Evolutionary conservation across 164 flowering plant genomes (phyloP).

Genomic region (Vitis cinerea): DNA sequence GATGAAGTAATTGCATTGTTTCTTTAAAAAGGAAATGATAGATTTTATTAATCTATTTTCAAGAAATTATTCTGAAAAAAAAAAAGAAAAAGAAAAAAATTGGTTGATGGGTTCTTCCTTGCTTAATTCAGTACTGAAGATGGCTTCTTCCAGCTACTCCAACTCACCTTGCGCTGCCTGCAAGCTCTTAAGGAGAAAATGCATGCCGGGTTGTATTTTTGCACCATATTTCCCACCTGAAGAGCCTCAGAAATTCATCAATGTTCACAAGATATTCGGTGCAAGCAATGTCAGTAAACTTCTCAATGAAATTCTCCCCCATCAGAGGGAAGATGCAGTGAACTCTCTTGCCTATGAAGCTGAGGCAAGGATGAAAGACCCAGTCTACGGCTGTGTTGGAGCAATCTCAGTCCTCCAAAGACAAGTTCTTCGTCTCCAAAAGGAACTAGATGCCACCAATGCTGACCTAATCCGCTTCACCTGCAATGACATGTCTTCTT

Average conservation of each 20-base stretch:
- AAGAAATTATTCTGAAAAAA: neutral
- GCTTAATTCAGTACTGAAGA: conserved; percentile 9
- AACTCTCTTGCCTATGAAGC: conserved; percentile 81
- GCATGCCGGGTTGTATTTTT: conserved; percentile 62
- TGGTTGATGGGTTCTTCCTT: too few relatives aligned
- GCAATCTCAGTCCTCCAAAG: conserved; percentile 75
- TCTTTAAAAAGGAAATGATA: neutral
- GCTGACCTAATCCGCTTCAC: conserved; percentile 53
- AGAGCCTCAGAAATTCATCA: conserved; percentile 71
- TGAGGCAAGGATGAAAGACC: conserved; percentile 70
- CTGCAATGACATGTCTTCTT: conserved; percentile 11
- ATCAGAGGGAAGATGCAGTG: conserved; percentile 77
- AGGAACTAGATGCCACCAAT: conserved; percentile 65
- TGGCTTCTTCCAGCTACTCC: conserved; percentile 59
- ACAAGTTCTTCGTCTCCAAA: conserved; percentile 62
- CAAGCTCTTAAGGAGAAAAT: conserved; percentile 70
- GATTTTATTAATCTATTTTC: neutral
- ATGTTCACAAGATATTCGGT: conserved; percentile 82
- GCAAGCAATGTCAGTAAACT: conserved; percentile 80
- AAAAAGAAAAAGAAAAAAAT: neutral
- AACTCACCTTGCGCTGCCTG: conserved; percentile 83
- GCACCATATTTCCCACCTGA: conserved; percentile 82
- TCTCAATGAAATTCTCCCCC: conserved; percentile 58
- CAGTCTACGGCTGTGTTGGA: conserved; percentile 79
- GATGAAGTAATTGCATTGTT: too few relatives aligned